Evolutionary conservation across 495 filamentous ascomycete genomes (phyloP).

Genomic region (Penicillium subrubescens): DNA sequence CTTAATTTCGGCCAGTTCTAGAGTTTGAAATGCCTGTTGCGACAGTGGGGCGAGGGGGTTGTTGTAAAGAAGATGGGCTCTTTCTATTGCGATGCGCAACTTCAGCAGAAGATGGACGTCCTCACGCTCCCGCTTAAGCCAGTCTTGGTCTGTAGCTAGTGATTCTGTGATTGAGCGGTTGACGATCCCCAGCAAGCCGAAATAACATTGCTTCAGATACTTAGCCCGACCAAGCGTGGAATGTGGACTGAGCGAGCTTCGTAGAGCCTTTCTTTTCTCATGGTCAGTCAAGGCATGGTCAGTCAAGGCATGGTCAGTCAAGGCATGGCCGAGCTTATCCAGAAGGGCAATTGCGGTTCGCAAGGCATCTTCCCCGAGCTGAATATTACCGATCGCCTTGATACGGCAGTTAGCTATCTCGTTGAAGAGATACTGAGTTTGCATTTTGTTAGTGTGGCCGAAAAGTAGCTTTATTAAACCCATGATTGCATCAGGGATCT

Average conservation of each 20-base stretch:
- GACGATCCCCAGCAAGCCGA: background rate
- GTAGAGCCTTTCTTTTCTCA: background rate
- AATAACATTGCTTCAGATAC: background rate
- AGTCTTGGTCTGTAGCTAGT: background rate
- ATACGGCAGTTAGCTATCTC: background rate
- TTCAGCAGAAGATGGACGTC: background rate
- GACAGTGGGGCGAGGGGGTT: background rate
- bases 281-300: background rate
- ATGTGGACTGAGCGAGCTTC: background rate
- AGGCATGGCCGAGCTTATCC: background rate
- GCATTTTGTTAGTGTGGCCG: background rate
- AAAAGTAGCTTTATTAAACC: slow-evolving; percentile 3
- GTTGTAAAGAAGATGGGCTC: background rate
- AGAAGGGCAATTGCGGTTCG: background rate
- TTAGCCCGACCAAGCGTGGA: background rate
- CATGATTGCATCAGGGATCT: background rate
- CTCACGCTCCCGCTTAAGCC: background rate
- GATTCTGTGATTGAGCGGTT: background rate
- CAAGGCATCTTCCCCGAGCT: background rate
- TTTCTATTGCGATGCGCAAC: background rate
- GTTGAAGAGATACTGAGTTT: background rate
- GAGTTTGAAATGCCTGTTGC: background rate
- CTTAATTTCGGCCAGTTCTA: slow-evolving; percentile 11
- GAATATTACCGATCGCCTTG: background rate
- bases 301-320: background rate